These are phyloP conservation scores for Cytospora leucostoma DNA, from an alignment of 2,329 filamentous ascomycete species.

Conservation along the genomic window DNA sequence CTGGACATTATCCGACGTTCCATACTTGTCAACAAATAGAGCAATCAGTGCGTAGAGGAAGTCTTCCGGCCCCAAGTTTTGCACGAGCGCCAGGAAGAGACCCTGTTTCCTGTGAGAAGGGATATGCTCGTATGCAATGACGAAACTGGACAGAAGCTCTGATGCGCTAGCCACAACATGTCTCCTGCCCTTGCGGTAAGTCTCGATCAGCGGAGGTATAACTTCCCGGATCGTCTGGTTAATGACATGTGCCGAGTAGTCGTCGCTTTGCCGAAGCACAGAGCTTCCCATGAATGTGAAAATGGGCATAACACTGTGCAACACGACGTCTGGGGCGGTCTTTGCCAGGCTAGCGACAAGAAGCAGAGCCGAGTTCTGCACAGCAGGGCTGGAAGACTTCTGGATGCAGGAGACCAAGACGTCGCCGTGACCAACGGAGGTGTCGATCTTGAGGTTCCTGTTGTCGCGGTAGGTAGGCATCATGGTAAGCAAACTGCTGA, in stretches of 20 bases:
- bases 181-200: slow-evolving; percentile 78
- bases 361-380: slow-evolving; percentile 88
- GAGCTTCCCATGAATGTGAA: slow-evolving; percentile 98
- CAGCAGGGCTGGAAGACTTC: slow-evolving; percentile 85
- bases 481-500: slow-evolving; percentile 81
- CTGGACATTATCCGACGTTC: slow-evolving; percentile 70
- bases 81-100: slow-evolving; percentile 81
- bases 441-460: slow-evolving; percentile 67
- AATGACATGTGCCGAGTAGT: slow-evolving; percentile 95
- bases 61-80: slow-evolving; percentile 81
- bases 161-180: slow-evolving; percentile 78
- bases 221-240: slow-evolving; percentile 94
- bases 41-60: slow-evolving; percentile 85
- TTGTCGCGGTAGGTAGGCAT: slow-evolving; percentile 72
- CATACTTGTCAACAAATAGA: slow-evolving; percentile 89
- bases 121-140: slow-evolving; percentile 94
- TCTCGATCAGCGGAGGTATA: slow-evolving; percentile 85
- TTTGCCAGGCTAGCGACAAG: slow-evolving; percentile 85
- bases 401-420: slow-evolving; percentile 92
- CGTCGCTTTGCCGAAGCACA: slow-evolving; percentile 87
- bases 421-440: slow-evolving; percentile 80
- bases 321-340: slow-evolving; percentile 83
- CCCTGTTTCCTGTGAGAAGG: slow-evolving; percentile 80
- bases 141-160: slow-evolving; percentile 92
- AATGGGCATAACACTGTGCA: slow-evolving; percentile 98